Conservation (phyloP, 169 alveolate species). For the Plasmodium relictum region DNA sequence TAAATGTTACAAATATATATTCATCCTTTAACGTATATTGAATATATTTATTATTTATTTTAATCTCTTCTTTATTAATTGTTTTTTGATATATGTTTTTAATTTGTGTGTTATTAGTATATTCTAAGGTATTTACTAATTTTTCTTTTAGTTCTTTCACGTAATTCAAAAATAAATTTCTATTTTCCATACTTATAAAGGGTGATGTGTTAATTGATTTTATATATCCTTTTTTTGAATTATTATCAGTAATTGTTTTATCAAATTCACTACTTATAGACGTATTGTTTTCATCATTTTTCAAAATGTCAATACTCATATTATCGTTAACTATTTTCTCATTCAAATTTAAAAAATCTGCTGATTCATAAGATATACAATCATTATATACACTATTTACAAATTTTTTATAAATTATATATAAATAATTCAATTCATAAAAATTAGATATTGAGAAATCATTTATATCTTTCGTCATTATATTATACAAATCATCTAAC, state of each 20-base stretch:
- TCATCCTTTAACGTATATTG: slow-evolving; percentile 44
- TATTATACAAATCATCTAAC: slow-evolving; percentile 17
- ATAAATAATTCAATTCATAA: slow-evolving; percentile 30
- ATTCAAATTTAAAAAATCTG: not conserved
- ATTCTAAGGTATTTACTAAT: slow-evolving; percentile 15
- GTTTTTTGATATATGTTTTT: slow-evolving; percentile 52
- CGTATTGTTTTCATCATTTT: not conserved
- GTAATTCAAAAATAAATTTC: slow-evolving; percentile 10
- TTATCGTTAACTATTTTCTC: not conserved
- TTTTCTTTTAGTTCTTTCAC: slow-evolving; percentile 20
- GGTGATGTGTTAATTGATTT: slow-evolving; percentile 32
- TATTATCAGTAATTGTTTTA: not conserved
- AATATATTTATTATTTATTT: slow-evolving; percentile 34
- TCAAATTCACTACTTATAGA: not conserved
- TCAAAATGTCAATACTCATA: not conserved
- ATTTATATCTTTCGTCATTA: slow-evolving; percentile 25
- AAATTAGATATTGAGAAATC: not conserved
- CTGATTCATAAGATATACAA: not conserved
- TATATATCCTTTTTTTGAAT: not conserved
- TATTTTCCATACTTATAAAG: slow-evolving; percentile 3
- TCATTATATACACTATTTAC: slow-evolving; percentile 21
- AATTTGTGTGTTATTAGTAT: slow-evolving; percentile 6
- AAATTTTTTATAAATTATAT: slow-evolving; percentile 34
- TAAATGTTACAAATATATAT: slow-evolving; percentile 27
- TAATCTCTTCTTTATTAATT: slow-evolving; percentile 22